Evolutionary conservation across 2,329 filamentous ascomycete genomes (phyloP).

Genomic region (Ophiostoma pallidulum): DNA sequence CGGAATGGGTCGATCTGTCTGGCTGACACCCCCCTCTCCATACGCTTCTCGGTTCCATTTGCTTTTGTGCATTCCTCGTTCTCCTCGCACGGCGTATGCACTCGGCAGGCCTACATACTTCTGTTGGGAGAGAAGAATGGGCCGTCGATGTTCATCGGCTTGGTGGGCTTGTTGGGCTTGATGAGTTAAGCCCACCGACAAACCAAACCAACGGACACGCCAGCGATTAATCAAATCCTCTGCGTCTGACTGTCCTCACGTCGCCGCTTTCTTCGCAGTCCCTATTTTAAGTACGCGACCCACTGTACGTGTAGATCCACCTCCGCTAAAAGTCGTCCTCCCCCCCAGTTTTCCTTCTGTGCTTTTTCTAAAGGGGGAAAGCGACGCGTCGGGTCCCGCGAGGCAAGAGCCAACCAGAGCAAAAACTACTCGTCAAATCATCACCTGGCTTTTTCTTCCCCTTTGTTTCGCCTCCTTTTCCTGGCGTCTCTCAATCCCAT

Average conservation of each 20-base stretch:
- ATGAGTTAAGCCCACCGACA: no score
- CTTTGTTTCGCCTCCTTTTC: constrained; percentile 3
- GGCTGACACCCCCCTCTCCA: no score
- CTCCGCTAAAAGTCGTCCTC: constrained; percentile 12
- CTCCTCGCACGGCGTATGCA: no score
- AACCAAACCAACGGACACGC: no score
- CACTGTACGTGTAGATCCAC: constrained; percentile 15
- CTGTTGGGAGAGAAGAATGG: no score
- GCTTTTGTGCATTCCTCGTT: neutral
- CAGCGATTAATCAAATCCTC: no score
- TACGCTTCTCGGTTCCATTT: no score
- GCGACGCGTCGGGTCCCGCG: constrained; percentile 10
- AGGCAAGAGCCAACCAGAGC: neutral
- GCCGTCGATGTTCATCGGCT: no score
- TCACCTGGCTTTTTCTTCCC: constrained; percentile 8
- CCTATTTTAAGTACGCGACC: constrained; percentile 13
- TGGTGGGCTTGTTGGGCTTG: no score
- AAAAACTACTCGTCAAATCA: constrained; percentile 1
- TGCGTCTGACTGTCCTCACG: no score
- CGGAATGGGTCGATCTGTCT: no score
- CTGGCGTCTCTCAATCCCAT: neutral
- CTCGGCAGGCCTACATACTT: no score
- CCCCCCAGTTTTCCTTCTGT: constrained; percentile 9
- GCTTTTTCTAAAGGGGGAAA: constrained; percentile 11
- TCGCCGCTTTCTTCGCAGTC: neutral